These are phyloP conservation scores for Phytophthora pinifolia DNA, from an alignment of 352 stramenopile genomes.

Conservation along the genomic window DNA sequence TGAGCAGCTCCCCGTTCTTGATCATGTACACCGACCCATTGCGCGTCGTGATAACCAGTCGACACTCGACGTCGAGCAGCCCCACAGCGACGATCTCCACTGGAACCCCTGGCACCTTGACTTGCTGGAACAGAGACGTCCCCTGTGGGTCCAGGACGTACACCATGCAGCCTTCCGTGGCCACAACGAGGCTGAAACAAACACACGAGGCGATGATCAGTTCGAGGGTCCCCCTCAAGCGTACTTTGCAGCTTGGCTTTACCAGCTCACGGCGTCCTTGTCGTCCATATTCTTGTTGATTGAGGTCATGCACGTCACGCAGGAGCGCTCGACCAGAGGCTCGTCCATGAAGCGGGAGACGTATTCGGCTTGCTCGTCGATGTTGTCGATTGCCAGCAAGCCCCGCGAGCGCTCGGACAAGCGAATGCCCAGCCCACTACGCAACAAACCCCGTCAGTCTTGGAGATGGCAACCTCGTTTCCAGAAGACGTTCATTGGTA, in stretches of 20 bases:
- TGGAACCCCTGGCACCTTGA: constrained; percentile 67
- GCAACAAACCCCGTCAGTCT: neutral
- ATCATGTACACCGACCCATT: constrained; percentile 89
- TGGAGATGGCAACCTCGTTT: neutral
- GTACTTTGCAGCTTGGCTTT: neutral
- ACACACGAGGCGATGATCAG: constrained; percentile 3
- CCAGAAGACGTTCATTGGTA: too few species aligned
- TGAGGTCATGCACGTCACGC: constrained; percentile 87
- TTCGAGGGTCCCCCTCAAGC: neutral
- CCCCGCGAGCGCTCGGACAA: constrained; percentile 71
- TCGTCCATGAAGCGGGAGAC: constrained; percentile 83
- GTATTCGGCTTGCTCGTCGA: constrained; percentile 82
- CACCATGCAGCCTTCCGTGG: constrained; percentile 81
- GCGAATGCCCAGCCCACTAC: constrained; percentile 59
- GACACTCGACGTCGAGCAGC: constrained; percentile 83
- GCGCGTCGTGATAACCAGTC: constrained; percentile 84
- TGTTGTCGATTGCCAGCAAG: constrained; percentile 79
- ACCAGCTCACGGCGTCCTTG: constrained; percentile 75
- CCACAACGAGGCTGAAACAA: constrained; percentile 69
- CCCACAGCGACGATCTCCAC: constrained; percentile 78
- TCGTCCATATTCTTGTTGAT: constrained; percentile 91
- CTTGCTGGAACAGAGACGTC: constrained; percentile 66
- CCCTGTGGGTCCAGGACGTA: constrained; percentile 78
- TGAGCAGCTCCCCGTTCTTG: constrained; percentile 90
- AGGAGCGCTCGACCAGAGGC: constrained; percentile 62